Base-by-base conservation (phyloP, 2,329 filamentous ascomycete genomes). In the Lasiodiplodia hormozganensis region DNA sequence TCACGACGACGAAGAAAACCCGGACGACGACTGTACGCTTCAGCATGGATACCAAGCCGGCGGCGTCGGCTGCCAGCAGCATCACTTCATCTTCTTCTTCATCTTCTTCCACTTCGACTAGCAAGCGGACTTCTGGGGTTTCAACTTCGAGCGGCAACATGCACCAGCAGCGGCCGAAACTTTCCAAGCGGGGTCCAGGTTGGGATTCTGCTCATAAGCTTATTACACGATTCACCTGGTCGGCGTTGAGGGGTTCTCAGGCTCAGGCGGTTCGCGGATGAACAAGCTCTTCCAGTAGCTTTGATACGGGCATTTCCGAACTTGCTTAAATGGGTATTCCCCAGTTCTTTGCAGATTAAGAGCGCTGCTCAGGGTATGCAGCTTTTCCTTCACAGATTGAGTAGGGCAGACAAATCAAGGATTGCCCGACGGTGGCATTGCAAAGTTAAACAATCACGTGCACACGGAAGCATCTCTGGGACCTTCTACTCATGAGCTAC, bases 161-260 rank as follows among this genome's bases (percentile, higher is more conserved):
- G 43, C 43, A 62, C 11, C 53, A 60, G 40, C 57, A 65, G 47
- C 54, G 62, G 52, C 67, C 67, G 23, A 64, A 68, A 40, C 58
- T 64, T 40, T 68, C 60, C 4, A 68, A 65, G 52, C 67, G 60
- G 52, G 67, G 67, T 57, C 36, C 58, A 23, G 67, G 67, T n/a
- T 68, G 67, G 67, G 60, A 68, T 54, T 69, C 68, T 60, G 68
- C 68, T 66, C 68, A 69, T 52, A 69, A 60, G 68, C 62, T 69
- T 69, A 40, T 69, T 62, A 65, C 62, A 65, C 68, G 68, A 49
- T 69, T 69, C 56, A 66, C 67, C 40, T 68, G 67, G 67, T 52
- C 68, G 68, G 68, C 68, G 68, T 69, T 69, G 62, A 60, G 10
- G 62, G 68, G 68, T 68, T 68, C 67, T 65, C 67, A 68, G 60